phyloP scores from a whole-genome alignment of 441 rosid species.

The Populus hybrid region DNA sequence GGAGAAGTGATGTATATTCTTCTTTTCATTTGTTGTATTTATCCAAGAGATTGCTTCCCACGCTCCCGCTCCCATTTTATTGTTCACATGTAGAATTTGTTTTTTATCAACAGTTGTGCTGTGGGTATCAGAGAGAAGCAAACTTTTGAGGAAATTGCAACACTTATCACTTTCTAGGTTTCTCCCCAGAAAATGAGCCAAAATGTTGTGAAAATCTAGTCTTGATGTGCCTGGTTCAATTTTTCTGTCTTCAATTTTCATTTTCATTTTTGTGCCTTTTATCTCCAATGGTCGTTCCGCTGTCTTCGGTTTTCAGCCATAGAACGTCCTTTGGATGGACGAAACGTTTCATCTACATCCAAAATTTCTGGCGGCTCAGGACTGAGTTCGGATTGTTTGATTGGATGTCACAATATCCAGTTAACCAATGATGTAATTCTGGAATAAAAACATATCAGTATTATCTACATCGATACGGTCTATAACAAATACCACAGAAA shows the following conservation, averaged over 20 bases:
- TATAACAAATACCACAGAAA: too few species aligned
- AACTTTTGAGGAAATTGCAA: not conserved
- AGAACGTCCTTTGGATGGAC: too few species aligned
- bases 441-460: too few species aligned
- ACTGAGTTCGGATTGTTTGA: too few species aligned
- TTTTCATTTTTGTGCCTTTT: not conserved
- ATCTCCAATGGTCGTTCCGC: not conserved
- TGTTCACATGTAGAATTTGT: not conserved
- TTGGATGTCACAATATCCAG: too few species aligned
- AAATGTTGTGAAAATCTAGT: not conserved
- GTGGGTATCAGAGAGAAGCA: not conserved
- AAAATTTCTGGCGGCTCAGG: too few species aligned
- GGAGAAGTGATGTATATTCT: constrained; percentile 42
- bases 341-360: not conserved
- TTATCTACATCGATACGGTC: not conserved
- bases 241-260: not conserved
- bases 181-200: not conserved
- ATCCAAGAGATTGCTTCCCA: constrained; percentile 2
- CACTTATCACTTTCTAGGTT: not conserved
- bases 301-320: too few species aligned
- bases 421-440: not conserved
- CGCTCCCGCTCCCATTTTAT: not conserved
- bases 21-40: constrained; percentile 5
- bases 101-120: not conserved
- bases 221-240: not conserved